Evolutionary conservation across 2,329 filamentous ascomycete species (phyloP), one percentile per base, ranked within the genome.

Genomic region (Chrysosporium queenslandicum): DNA sequence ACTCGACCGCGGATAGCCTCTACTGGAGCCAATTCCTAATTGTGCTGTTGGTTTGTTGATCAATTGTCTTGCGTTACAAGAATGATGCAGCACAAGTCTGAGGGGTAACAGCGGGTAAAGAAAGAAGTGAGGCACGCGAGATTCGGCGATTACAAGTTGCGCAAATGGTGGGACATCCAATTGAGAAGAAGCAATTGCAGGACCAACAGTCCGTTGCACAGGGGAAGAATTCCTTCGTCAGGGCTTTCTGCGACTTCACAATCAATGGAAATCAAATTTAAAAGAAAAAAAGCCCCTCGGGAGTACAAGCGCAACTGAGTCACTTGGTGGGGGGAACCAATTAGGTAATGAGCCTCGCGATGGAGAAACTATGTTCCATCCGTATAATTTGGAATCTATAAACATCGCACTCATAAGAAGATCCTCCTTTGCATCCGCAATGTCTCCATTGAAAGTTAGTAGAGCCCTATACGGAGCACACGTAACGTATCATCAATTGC

Each of bases 271-370:
- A 36, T 16, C 43, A 36, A 37, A 25, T 37, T 37, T 14, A 11
- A 9, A 21, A 39, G 9, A 39, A n/a, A 16, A 32, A 39, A 37
- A 34, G 14, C 23, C 20, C 37, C 23, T 40, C 36, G 8, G 36
- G 27, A 50, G 27, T 42, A 21, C 37, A 34, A 7, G 37, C n/a
- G 16, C 47, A 50, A 42, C 41, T 37, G 37, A 50, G 36, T 50
- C 47, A 50, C 37, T 16, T 36, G 45, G 45, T 12, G 45, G 30
- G 45, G 32, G 32, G 14, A 18, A 8, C 18, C 2, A 14, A 46
- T 46, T 47, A 37, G 20, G 20, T 47, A 47, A 37, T 21, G 1
- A 25, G n/a, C n/a, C n/a, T n/a, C n/a, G n/a, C n/a, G n/a, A n/a
- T n/a, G 36, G 16, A 39, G 14, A 14, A 39, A 39, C 36, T 7